Base-by-base conservation (phyloP, 164 flowering plant genomes). In the Annona squamosa region DNA sequence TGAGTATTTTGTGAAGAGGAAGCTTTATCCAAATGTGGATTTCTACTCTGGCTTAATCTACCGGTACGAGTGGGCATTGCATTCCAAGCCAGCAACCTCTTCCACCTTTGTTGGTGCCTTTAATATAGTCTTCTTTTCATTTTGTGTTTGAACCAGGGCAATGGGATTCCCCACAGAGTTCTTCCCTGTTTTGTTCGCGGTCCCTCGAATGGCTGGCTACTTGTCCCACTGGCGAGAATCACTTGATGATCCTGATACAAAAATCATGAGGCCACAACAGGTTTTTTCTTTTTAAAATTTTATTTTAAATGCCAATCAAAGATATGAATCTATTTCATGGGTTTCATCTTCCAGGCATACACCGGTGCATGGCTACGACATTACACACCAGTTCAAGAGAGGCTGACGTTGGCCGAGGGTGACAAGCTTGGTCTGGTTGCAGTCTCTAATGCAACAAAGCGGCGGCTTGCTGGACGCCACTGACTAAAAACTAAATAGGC, bases 181-280 rank as follows among this genome's bases (percentile, higher is more conserved):
- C 83, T 96, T 93, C 80, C 83, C 98, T 61, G 98, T 96, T 69
- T 75, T 96, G 78, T 92, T 96, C 84, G 99, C 98, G 19, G 89
- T 93, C 72, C 99, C 99, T 75, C 87, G 99, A 63, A 96, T 96
- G 99, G 99, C 97, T 73, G 99, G 98, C 17, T 96, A 90, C 77
- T 82, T 92, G 66, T 77, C 99, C 45, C 99, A 96, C 76, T 93
- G 99, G 99, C 77, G 88, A 42, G 99, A 96, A 81, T 96, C 99
- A 61, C 85, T 96, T 52, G 98, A 96, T 84, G 98, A 96, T 83
- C 98, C 99, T 73, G 99, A 96, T 71, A 96, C 99, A 16, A 96
- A 93, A 90, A 91, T 96, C 72, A 91, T 93, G 90, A 86, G 99
- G 80, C 99, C 99, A 1, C 95, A 90, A 72, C 82, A 96, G 98